Evolutionary conservation across 805 yeast genomes (phyloP), one percentile per base, ranked within the genome.

Genomic region (Blastobotrys robertii): DNA sequence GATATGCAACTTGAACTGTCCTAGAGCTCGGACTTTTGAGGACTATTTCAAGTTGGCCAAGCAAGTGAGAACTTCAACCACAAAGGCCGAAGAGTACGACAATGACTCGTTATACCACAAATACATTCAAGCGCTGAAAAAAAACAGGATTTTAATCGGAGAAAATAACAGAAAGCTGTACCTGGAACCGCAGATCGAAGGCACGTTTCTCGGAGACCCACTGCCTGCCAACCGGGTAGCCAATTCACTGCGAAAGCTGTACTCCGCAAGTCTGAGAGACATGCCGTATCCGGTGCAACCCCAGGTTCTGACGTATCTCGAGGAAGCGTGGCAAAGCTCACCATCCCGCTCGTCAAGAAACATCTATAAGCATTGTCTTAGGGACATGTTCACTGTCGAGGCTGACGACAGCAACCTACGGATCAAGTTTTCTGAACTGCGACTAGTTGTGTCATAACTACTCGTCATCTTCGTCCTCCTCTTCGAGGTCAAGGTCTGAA

Each of bases 141-240:
- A 34, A 12, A 44, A 48, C 34, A 35, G 34, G 4, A 28, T 49
- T n/a, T 14, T 14, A 9, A 15, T 15, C 6, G 57, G 58, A 14
- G 22, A 19, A 7, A 47, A 50, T 10, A 49, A 50, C 11, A 45
- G 56, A 16, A 56, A 55, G 34, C 46, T 56, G 36, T 14, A 30
- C 2, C 42, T 47, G 8, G 42, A 46, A 7, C 45, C 38, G 9
- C 37, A 33, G 5, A 29, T 41, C 4, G 44, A 44, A 31, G 49
- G 43, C 10, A 47, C 56, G 1, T 38, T 50, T 4, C 39, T 47
- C 3, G 56, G 55, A 7, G 35, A 35, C 2, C 47, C 44, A 1
- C 33, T 51, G 30, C 51, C 54, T 3, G n/a, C 31, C 15, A 19
- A 25, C 14, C 33, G 55, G 25, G 45, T 39, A 25, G 34, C 37